Percentiles rank a stretch among this genome's conserved stretches.
phyloP scores from a whole-genome alignment of 495 filamentous ascomycete genomes.

The Trichocladium uniseriatum region DNA sequence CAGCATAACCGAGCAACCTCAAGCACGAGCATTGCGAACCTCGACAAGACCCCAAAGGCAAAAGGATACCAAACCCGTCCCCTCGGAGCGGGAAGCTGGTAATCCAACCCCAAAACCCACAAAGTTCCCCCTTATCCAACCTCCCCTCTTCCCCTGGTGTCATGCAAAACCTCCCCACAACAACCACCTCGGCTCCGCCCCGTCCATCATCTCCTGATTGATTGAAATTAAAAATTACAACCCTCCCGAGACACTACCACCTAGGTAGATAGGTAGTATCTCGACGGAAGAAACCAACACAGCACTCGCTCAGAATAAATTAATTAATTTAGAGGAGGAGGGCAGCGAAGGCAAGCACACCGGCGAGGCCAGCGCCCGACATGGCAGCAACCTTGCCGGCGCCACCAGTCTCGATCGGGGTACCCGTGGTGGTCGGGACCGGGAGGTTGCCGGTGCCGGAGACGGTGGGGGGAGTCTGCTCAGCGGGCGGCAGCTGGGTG shows the following conservation, averaged over 20 bases:
- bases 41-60: too few species aligned
- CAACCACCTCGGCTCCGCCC: not conserved
- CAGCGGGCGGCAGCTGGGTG: too few species aligned
- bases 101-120: not conserved
- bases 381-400: constrained; percentile 57
- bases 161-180: not conserved
- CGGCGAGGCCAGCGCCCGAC: constrained; percentile 62
- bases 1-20: too few species aligned
- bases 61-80: too few species aligned
- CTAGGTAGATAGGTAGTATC: too few species aligned
- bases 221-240: not conserved
- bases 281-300: too few species aligned
- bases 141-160: not conserved
- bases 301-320: not conserved
- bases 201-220: not conserved
- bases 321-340: constrained; percentile 58
- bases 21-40: too few species aligned
- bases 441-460: constrained; percentile 29
- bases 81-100: too few species aligned
- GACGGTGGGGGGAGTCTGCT: not conserved
- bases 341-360: constrained; percentile 64
- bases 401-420: constrained; percentile 43
- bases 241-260: too few species aligned
- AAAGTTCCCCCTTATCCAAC: not conserved
- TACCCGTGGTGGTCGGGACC: constrained; percentile 21